These are phyloP conservation scores for Chloroidium sp. DNA, from an alignment of 163 green algal genomes.

Conservation along the genomic window DNA sequence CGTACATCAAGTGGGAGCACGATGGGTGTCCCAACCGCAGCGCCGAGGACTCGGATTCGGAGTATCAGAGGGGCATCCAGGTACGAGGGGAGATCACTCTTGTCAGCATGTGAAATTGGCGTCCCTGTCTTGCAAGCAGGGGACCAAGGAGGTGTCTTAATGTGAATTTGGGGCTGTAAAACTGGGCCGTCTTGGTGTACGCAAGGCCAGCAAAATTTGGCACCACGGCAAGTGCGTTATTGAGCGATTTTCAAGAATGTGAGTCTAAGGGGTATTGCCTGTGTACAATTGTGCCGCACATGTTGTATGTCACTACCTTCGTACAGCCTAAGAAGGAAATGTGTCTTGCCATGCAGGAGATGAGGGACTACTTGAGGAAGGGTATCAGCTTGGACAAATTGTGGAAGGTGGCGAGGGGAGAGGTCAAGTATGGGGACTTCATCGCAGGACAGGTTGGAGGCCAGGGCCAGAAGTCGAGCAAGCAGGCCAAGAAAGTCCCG, in stretches of 20 bases:
- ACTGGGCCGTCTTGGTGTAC: no score
- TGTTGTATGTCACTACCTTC: no score
- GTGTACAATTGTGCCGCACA: no score
- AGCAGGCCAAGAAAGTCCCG: neutral
- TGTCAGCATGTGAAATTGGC: no score
- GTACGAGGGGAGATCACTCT: constrained; percentile 2
- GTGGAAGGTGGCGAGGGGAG: constrained; percentile 51
- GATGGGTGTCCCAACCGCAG: constrained; percentile 69
- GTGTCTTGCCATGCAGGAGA: constrained; percentile 21
- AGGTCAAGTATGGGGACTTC: constrained; percentile 38
- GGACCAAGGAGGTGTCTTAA: no score
- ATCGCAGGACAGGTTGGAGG: neutral
- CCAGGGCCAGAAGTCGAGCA: neutral
- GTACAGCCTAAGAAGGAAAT: no score
- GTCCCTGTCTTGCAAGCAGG: no score
- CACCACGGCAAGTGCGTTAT: neutral
- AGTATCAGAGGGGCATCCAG: constrained; percentile 51
- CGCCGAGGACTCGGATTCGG: constrained; percentile 48
- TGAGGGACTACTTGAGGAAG: constrained; percentile 32
- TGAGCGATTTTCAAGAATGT: no score
- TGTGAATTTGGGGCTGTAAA: no score
- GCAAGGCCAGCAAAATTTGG: neutral
- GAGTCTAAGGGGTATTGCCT: no score
- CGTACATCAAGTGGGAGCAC: constrained; percentile 93
- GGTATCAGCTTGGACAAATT: constrained; percentile 63